Evolutionary conservation across 148 eudicot genomes (phyloP).

Genomic region (Vaccinium vitisidaea): DNA sequence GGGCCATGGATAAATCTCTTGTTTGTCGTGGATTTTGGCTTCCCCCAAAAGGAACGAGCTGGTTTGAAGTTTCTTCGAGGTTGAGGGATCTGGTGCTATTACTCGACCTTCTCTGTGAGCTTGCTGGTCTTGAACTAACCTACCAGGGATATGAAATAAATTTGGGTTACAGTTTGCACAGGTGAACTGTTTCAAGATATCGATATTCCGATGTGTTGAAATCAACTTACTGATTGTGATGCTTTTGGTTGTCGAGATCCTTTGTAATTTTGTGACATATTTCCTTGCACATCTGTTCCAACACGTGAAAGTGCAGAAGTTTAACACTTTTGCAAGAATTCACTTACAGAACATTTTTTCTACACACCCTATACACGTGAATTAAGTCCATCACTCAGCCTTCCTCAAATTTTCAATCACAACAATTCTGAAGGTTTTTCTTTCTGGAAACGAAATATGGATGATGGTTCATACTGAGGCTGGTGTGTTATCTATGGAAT

Average conservation of each 20-base stretch:
- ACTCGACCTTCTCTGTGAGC: slow-evolving; percentile 36
- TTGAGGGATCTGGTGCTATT: slow-evolving; percentile 30
- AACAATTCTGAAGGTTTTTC: neutral
- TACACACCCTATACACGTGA: neutral
- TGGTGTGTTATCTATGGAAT: neutral
- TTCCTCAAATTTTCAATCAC: neutral
- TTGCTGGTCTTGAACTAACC: slow-evolving; percentile 38
- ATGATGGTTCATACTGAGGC: neutral
- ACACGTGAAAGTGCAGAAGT: neutral
- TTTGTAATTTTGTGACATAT: slow-evolving; percentile 36
- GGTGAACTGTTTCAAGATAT: neutral
- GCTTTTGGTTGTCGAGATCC: slow-evolving; percentile 51
- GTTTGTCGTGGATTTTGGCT: slow-evolving; percentile 34
- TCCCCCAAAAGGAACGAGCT: slow-evolving; percentile 58
- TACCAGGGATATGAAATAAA: slow-evolving; percentile 18
- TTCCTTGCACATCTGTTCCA: slow-evolving; percentile 49
- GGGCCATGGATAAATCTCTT: slow-evolving; percentile 66
- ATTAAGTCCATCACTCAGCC: neutral
- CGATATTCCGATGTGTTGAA: neutral
- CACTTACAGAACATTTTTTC: neutral
- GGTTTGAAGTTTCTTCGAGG: slow-evolving; percentile 42
- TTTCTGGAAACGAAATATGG: neutral
- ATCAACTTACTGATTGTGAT: slow-evolving; percentile 47
- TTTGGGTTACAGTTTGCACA: neutral
- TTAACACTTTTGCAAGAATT: neutral